Conservation (phyloP, 2,329 filamentous ascomycete species). For the Hymenoscyphus fraxineus region DNA sequence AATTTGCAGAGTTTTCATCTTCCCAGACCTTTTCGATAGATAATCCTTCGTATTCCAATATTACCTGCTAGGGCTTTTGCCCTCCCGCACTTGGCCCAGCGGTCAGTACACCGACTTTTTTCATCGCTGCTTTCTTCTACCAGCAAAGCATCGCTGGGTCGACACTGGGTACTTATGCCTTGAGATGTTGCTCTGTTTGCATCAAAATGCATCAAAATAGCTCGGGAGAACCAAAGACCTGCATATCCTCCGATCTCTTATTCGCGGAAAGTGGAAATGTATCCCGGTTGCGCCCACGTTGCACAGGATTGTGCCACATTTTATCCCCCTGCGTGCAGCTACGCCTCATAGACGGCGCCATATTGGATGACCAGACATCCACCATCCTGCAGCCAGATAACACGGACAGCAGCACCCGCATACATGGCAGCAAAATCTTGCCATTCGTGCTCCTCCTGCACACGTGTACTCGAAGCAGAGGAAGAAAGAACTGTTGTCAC, state of each 20-base stretch:
- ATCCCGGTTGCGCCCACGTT: constrained; percentile 11
- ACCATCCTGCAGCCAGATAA: constrained; percentile 18
- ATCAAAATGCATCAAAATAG: constrained; percentile 6
- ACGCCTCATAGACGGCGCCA: constrained; percentile 15
- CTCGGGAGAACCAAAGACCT: constrained; percentile 5
- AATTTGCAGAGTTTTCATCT: constrained; percentile 28
- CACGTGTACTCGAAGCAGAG: constrained; percentile 22
- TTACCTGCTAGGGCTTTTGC: constrained; percentile 12
- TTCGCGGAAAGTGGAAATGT: constrained; percentile 6
- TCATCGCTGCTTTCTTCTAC: constrained; percentile 10
- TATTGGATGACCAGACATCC: constrained; percentile 15
- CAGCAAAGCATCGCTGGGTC: constrained; percentile 8
- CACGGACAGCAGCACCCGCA: constrained; percentile 6
- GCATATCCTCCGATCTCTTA: constrained; percentile 14
- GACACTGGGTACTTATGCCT: constrained; percentile 3
- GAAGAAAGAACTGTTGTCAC: constrained; percentile 12
- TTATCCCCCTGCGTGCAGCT: constrained; percentile 6
- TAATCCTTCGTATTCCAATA: background rate
- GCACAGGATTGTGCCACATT: constrained; percentile 13
- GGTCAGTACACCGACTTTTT: constrained; percentile 9
- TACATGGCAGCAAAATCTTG: constrained; percentile 14
- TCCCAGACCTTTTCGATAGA: constrained; percentile 10
- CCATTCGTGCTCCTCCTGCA: constrained; percentile 12
- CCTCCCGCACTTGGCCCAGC: constrained; percentile 11
- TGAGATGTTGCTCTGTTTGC: constrained; percentile 18